Conservation (phyloP, 108 stramenopile genomes). For the Schizochytrium sp. region DNA sequence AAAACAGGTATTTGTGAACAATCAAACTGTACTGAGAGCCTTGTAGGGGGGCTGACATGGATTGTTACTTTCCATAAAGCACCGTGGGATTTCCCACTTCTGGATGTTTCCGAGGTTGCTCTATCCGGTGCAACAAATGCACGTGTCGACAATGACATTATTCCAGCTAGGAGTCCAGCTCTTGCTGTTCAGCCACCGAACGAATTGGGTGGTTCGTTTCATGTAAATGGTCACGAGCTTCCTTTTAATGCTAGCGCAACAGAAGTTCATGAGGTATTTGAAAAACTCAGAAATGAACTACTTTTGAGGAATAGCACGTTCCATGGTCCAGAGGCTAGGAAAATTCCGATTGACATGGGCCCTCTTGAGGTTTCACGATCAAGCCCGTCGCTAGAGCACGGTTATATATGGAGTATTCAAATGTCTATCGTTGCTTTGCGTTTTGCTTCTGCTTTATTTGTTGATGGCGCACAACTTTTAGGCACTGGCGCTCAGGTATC, state of each 20-base stretch:
- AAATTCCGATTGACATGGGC: neutral
- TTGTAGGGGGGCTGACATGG: neutral
- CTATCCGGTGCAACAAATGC: neutral
- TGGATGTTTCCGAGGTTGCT: neutral
- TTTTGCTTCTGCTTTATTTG: neutral
- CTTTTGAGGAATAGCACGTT: neutral
- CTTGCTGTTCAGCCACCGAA: neutral
- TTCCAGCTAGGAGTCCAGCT: neutral
- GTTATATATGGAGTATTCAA: neutral
- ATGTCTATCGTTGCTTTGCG: neutral
- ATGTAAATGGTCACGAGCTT: neutral
- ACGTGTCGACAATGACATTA: neutral
- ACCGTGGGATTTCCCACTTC: slow-evolving; percentile 36
- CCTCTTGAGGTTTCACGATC: neutral
- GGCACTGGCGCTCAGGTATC: neutral
- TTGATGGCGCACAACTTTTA: neutral
- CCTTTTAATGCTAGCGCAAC: slow-evolving; percentile 15
- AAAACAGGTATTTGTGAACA: neutral
- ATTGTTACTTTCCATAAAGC: neutral
- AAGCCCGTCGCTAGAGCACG: neutral
- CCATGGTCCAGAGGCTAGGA: neutral
- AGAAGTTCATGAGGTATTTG: neutral
- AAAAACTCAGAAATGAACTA: neutral
- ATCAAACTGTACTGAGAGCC: neutral
- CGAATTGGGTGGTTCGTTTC: neutral